Evolutionary conservation across 208 protist species (phyloP).

Genomic region (Crithidia expoeki): DNA sequence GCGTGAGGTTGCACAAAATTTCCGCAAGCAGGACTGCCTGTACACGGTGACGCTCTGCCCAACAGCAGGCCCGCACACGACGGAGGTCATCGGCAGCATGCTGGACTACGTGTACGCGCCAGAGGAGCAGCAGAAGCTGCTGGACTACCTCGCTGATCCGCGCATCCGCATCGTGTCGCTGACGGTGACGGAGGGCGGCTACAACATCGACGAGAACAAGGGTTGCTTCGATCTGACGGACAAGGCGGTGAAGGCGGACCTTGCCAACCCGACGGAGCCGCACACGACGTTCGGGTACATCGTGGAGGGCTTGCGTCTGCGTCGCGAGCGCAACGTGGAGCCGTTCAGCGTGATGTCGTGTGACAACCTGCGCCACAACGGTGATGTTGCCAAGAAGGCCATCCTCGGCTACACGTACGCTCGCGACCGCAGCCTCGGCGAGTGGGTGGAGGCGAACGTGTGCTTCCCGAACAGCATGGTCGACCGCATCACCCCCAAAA

Average conservation of each 20-base stretch:
- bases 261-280: conserved; percentile 29
- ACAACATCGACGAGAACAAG: conserved; percentile 51
- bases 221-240: conserved; percentile 42
- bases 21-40: conserved; percentile 43
- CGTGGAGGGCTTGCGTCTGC: conserved; percentile 40
- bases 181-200: conserved; percentile 52
- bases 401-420: conserved; percentile 36
- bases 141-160: conserved; percentile 35
- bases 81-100: conserved; percentile 36
- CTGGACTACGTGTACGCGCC: conserved; percentile 39
- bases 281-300: conserved; percentile 47
- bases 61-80: conserved; percentile 19
- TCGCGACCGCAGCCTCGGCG: conserved; percentile 16
- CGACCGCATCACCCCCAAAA: conserved; percentile 49
- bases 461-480: conserved; percentile 47
- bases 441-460: conserved; percentile 37
- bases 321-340: conserved; percentile 23
- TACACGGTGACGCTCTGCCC: conserved; percentile 47
- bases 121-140: conserved; percentile 31
- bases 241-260: conserved; percentile 27
- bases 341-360: conserved; percentile 57
- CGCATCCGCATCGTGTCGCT: conserved; percentile 47
- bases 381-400: conserved; percentile 44
- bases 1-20: conserved; percentile 37
- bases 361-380: conserved; percentile 57